Evolutionary conservation across 2,329 filamentous ascomycete genomes (phyloP).

Genomic region (Claviceps sp.): DNA sequence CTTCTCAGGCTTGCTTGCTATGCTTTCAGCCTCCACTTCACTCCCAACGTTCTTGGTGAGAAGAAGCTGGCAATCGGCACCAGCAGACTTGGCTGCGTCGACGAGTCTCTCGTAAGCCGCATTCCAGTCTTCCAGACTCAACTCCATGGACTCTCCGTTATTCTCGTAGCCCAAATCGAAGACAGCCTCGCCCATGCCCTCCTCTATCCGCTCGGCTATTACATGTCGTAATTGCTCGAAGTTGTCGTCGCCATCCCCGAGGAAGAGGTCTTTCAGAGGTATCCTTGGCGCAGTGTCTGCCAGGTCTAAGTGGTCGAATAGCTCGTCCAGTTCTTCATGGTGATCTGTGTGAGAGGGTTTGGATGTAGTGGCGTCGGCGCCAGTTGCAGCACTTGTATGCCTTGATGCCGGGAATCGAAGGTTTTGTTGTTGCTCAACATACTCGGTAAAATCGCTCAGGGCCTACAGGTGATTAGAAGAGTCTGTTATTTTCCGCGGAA

Average conservation of each 20-base stretch:
- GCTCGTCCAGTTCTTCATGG: slow-evolving; percentile 78
- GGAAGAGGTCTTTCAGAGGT: slow-evolving; percentile 62
- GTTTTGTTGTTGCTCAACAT: slow-evolving; percentile 87
- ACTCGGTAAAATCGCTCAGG: slow-evolving; percentile 92
- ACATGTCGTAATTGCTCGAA: slow-evolving; percentile 50
- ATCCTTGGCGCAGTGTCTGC: slow-evolving; percentile 54
- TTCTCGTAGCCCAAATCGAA: slow-evolving; percentile 91
- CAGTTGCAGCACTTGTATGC: slow-evolving; percentile 13
- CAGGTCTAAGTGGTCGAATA: slow-evolving; percentile 80
- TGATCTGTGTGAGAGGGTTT: slow-evolving; percentile 26
- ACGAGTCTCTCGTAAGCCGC: slow-evolving; percentile 52
- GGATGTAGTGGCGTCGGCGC: slow-evolving; percentile 15
- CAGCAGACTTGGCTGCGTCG: slow-evolving; percentile 47
- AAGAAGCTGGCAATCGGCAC: slow-evolving; percentile 68
- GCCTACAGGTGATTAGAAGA: slow-evolving; percentile 31
- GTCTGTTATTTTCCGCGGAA: not conserved
- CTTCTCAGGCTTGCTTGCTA: slow-evolving; percentile 39
- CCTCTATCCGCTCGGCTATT: slow-evolving; percentile 56
- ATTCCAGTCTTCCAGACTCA: slow-evolving; percentile 65
- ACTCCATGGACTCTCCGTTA: slow-evolving; percentile 70
- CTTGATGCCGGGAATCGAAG: slow-evolving; percentile 43
- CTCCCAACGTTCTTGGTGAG: slow-evolving; percentile 86
- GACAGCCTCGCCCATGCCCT: slow-evolving; percentile 78
- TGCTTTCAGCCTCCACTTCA: slow-evolving; percentile 53
- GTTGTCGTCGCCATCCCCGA: slow-evolving; percentile 48